Evolutionary conservation across 345 rosid genomes (phyloP).

Genomic region (Dipteronia sinensis): DNA sequence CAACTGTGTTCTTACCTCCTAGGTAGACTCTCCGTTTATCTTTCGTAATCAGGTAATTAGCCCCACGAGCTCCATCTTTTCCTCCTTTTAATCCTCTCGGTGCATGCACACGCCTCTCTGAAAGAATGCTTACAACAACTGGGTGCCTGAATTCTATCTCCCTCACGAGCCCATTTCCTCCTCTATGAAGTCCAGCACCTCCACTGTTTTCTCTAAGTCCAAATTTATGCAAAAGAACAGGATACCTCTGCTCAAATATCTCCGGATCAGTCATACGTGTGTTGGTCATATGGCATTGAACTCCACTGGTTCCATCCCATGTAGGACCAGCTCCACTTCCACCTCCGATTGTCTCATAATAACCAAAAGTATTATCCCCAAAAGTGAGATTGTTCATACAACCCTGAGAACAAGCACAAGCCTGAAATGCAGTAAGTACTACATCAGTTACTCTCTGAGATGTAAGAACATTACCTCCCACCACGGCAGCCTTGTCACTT

Average conservation of each 20-base stretch:
- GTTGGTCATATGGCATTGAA: slow-evolving; percentile 98
- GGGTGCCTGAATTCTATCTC: slow-evolving; percentile 87
- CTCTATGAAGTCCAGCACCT: slow-evolving; percentile 71
- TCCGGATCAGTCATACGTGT: slow-evolving; percentile 99
- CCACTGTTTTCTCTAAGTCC: slow-evolving; percentile 87
- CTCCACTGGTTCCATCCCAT: slow-evolving; percentile 94
- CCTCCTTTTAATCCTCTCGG: slow-evolving; percentile 90
- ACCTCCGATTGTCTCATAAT: slow-evolving; percentile 95
- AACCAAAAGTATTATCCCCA: slow-evolving; percentile 85
- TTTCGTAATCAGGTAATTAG: slow-evolving; percentile 63
- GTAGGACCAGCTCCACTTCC: slow-evolving; percentile 91
- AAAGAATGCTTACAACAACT: slow-evolving; percentile 81
- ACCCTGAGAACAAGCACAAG: slow-evolving; percentile 96
- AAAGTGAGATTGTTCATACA: slow-evolving; percentile 99
- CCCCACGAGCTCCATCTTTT: slow-evolving; percentile 82
- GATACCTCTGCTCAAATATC: slow-evolving; percentile 96
- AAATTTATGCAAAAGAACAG: slow-evolving; percentile 77
- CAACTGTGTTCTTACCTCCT: slow-evolving; percentile 88
- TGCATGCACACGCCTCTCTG: slow-evolving; percentile 95
- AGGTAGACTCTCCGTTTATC: slow-evolving; percentile 65
- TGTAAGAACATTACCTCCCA: slow-evolving; percentile 95
- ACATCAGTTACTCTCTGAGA: slow-evolving; percentile 94
- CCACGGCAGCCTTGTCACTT: slow-evolving; percentile 92
- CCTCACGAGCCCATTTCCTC: slow-evolving; percentile 87
- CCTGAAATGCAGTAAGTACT: slow-evolving; percentile 81